Evolutionary conservation across 768 basidiomycete genomes (phyloP), one percentile per base, ranked within the genome.

Genomic region (Leccinum broughii): DNA sequence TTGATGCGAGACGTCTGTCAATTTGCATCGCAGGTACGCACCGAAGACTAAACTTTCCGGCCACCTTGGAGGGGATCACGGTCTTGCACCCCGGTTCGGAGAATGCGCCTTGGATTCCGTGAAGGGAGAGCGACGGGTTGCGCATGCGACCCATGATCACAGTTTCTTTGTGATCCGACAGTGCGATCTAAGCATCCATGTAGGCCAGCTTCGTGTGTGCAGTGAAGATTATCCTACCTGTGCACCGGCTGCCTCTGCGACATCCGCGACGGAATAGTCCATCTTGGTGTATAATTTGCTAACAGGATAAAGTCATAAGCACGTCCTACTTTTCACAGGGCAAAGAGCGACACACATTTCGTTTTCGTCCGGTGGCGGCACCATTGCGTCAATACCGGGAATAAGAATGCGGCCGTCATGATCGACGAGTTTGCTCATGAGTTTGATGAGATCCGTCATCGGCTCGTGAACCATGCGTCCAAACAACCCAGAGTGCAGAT

Each of bases 61-160:
- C 73, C 10, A 90, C 92, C 60, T 87, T 87, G 34, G 93, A 93
- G 0, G 95, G 95, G 59, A 98, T 98, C 68, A 98, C 95, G 0
- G 95, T 98, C 84, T 93, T 94, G 20, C 82, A 85, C 3, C 92
- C 93, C 0, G 84, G 81, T 0, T 85, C 86, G 57, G 84, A 92
- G 79, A 95, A 97, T 2, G 95, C 96, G 53, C 95, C 95, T 75
- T 97, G 92, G 67, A 98, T 95, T 11, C 96, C 96, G 72, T 98
- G 95, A 26, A 98, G 77, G 3, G 93, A 95, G 62, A 98, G 82
- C 59, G 88, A 90, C 2, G 95, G 92, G 66, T 84, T 79, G 35
- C 94, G 85, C 95, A 98, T 98, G 66, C 93, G 86, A 41, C 91
- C 93, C 95, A 96, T 98, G 41, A 98, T 78, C 22, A 90, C 84